Evolutionary conservation across 2,329 filamentous ascomycete species (phyloP).

Genomic region (Geoglossum cookeanum): DNA sequence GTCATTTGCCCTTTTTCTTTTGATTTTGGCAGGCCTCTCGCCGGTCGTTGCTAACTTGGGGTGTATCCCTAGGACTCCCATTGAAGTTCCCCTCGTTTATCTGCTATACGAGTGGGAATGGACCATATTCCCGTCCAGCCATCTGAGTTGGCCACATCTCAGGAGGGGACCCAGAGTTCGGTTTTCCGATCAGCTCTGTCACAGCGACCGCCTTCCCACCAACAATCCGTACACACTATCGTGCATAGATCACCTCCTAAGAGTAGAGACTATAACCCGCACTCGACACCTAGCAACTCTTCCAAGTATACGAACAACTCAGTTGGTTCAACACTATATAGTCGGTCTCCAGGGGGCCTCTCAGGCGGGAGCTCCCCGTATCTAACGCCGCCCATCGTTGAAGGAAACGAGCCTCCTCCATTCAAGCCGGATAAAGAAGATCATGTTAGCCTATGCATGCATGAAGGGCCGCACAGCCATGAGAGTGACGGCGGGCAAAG

Average conservation of each 20-base stretch:
- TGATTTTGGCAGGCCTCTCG: background rate
- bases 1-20: too few relatives aligned
- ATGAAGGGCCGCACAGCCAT: background rate
- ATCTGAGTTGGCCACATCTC: background rate
- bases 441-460: background rate
- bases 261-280: background rate
- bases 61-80: background rate
- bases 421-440: conserved; percentile 1
- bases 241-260: background rate
- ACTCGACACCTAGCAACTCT: background rate
- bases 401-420: background rate
- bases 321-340: background rate
- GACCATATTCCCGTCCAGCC: background rate
- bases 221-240: background rate
- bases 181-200: background rate
- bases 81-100: background rate
- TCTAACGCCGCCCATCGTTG: background rate
- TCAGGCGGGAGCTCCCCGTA: background rate
- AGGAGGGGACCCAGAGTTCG: background rate
- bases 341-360: background rate
- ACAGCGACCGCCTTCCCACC: background rate
- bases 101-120: background rate
- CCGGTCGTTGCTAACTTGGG: background rate
- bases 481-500: background rate
- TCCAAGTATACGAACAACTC: background rate